Evolutionary conservation across 352 stramenopile species (phyloP).

Genomic region (Pythium vanterpoolii): DNA sequence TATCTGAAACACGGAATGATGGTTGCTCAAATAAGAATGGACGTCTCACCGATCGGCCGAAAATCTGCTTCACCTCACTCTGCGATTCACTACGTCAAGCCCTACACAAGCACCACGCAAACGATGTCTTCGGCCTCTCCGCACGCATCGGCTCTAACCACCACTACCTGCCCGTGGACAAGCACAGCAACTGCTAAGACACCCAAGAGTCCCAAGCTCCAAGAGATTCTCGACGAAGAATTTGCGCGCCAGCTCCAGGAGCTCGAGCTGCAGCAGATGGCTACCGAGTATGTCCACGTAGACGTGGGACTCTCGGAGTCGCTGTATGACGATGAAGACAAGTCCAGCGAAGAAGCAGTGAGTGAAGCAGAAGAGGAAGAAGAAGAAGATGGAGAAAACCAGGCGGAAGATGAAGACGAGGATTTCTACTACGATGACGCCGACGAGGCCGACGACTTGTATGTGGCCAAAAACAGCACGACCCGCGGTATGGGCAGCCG

Average conservation of each 20-base stretch:
- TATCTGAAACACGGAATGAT: slow-evolving; percentile 15
- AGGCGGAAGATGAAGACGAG: background rate
- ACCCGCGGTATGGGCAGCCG: slow-evolving; percentile 3
- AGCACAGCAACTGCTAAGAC: background rate
- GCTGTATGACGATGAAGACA: background rate
- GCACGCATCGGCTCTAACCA: background rate
- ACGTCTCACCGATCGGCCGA: background rate
- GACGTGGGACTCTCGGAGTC: background rate
- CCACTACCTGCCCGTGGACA: background rate
- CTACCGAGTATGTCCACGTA: background rate
- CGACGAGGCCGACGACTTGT: slow-evolving; percentile 24
- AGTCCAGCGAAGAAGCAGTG: background rate
- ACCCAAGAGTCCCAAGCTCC: slow-evolving; percentile 27
- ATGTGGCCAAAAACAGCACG: slow-evolving; percentile 11
- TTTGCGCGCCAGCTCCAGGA: slow-evolving; percentile 42
- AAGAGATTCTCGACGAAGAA: slow-evolving; percentile 72
- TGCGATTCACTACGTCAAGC: background rate
- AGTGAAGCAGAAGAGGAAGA: background rate
- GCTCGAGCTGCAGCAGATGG: slow-evolving; percentile 21
- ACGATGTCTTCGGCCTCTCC: slow-evolving; percentile 13
- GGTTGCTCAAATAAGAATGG: slow-evolving; percentile 7
- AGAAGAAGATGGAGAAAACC: background rate
- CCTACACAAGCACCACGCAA: background rate
- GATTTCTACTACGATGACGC: slow-evolving; percentile 18
- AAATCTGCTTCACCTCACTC: slow-evolving; percentile 1